These are phyloP conservation scores for Cadophora luteo-olivacea DNA, from an alignment of 2,329 filamentous ascomycete species.

Conservation along the genomic window DNA sequence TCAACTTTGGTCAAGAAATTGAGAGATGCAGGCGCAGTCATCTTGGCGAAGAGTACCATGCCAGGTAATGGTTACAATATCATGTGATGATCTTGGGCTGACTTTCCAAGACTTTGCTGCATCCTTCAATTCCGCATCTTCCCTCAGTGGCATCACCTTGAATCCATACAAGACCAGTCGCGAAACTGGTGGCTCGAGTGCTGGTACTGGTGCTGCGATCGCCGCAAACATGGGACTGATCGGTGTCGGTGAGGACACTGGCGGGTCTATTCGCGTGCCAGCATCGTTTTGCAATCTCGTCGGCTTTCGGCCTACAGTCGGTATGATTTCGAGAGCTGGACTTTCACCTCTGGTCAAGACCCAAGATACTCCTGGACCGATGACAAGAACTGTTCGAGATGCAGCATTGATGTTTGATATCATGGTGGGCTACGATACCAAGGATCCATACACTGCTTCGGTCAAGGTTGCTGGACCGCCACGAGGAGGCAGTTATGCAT, in stretches of 20 bases:
- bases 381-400: slow-evolving; percentile 43
- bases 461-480: slow-evolving; percentile 38
- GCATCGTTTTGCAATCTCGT: slow-evolving; percentile 35
- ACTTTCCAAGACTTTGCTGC: slow-evolving; percentile 27
- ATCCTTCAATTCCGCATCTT: slow-evolving; percentile 30
- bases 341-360: slow-evolving; percentile 41
- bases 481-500: slow-evolving; percentile 42
- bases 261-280: slow-evolving; percentile 32
- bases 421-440: slow-evolving; percentile 42
- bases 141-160: slow-evolving; percentile 27
- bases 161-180: slow-evolving; percentile 31
- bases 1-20: slow-evolving; percentile 31
- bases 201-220: slow-evolving; percentile 54
- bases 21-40: slow-evolving; percentile 34
- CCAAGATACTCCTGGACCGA: slow-evolving; percentile 44
- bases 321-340: slow-evolving; percentile 35
- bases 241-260: slow-evolving; percentile 40
- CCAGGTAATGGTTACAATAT: slow-evolving; percentile 23
- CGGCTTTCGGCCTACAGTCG: slow-evolving; percentile 32
- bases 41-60: slow-evolving; percentile 35
- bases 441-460: slow-evolving; percentile 40
- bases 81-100: slow-evolving; percentile 6
- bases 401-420: slow-evolving; percentile 44
- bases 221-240: slow-evolving; percentile 47
- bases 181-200: slow-evolving; percentile 54